Evolutionary conservation across 2,329 filamentous ascomycete genomes (phyloP).

Genomic region (Phaeophleospora eucalypticola): DNA sequence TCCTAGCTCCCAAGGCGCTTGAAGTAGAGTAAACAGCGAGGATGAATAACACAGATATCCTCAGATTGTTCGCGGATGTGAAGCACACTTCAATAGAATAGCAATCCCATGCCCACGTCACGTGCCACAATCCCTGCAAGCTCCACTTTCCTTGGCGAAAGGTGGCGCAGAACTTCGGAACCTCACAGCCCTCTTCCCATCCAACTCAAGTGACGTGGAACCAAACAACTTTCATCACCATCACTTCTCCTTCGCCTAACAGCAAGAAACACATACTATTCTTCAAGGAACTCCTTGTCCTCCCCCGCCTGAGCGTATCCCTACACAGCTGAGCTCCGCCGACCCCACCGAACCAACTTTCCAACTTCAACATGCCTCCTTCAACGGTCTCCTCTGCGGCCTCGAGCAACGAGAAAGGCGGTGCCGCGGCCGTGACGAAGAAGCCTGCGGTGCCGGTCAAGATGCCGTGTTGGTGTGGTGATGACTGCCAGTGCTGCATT

Average conservation of each 20-base stretch:
- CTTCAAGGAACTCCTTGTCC: neutral
- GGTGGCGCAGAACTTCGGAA: neutral
- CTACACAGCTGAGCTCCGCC: constrained; percentile 2
- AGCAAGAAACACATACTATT: neutral
- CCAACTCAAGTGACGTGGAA: neutral
- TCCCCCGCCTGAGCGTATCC: too few species aligned
- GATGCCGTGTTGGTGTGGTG: constrained; percentile 33
- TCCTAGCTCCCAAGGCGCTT: too few species aligned
- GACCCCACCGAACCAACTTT: neutral
- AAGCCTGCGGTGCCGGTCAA: constrained; percentile 22
- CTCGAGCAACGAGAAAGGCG: constrained; percentile 11
- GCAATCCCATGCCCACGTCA: neutral
- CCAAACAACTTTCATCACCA: neutral
- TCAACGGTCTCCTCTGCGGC: constrained; percentile 22
- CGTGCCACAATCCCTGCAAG: neutral
- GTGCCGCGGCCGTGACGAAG: constrained; percentile 1
- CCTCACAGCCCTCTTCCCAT: too few species aligned
- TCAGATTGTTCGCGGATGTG: too few species aligned
- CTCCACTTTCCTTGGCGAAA: neutral
- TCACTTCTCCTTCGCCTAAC: neutral
- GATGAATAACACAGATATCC: too few species aligned
- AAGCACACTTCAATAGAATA: neutral
- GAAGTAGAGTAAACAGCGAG: too few species aligned
- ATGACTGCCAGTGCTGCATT: constrained; percentile 18
- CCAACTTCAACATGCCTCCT: constrained; percentile 24